Percentiles rank a stretch among this genome's conserved stretches.
These are phyloP conservation scores for Hortiboletus rubellus DNA, from an alignment of 1,284 basidiomycete genomes.

Conservation along the genomic window DNA sequence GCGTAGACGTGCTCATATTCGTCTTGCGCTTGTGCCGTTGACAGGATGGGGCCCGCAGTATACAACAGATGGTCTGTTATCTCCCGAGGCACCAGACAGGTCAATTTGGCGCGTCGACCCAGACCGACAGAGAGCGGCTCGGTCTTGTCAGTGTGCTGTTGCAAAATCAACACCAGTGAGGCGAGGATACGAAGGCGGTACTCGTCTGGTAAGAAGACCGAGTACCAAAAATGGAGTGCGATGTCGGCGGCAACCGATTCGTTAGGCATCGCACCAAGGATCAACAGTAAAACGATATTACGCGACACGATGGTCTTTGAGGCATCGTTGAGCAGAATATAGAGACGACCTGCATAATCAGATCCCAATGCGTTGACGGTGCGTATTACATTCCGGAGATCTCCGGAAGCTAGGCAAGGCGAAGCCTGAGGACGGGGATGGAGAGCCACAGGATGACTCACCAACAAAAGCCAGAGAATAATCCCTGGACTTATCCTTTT, in stretches of 20 bases:
- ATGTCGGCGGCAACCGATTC: constrained; percentile 37
- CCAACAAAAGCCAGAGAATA: constrained; percentile 40
- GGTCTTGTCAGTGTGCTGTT: constrained; percentile 16
- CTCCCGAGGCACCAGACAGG: constrained; percentile 30
- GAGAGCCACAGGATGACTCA: constrained; percentile 11
- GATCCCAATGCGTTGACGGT: constrained; percentile 25
- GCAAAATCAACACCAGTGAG: constrained; percentile 14
- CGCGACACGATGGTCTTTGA: constrained; percentile 30
- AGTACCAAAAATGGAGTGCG: constrained; percentile 48
- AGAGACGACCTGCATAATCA: constrained; percentile 22
- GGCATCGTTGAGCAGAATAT: constrained; percentile 40
- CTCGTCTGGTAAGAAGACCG: constrained; percentile 38
- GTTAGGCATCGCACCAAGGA: constrained; percentile 36
- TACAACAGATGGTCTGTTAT: constrained; percentile 34
- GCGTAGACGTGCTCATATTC: constrained; percentile 26
- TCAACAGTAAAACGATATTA: constrained; percentile 39
- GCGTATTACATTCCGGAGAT: constrained; percentile 26
- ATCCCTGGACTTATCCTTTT: constrained; percentile 37
- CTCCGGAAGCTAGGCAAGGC: constrained; percentile 18
- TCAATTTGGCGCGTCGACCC: constrained; percentile 24
- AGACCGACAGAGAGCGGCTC: constrained; percentile 18
- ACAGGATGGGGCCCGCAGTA: constrained; percentile 27
- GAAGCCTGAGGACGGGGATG: background rate
- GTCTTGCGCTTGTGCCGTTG: constrained; percentile 19
- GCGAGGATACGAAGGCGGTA: constrained; percentile 29